Evolutionary conservation across 495 filamentous ascomycete species (phyloP).

Genomic region (Tirmania nivea): DNA sequence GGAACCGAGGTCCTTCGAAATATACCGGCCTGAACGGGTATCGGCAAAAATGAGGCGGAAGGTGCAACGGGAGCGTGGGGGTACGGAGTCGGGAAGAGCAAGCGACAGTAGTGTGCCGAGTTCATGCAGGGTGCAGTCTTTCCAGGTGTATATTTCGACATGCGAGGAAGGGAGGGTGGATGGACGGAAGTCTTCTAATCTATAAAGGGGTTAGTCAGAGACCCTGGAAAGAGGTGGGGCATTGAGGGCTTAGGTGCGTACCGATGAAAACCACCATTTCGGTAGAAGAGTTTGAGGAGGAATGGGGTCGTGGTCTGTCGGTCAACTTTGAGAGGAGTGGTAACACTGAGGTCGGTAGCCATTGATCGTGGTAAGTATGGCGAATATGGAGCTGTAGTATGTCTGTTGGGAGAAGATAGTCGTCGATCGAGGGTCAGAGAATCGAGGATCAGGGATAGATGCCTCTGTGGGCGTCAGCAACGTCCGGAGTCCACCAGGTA

Average conservation of each 20-base stretch:
- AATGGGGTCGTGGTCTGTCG: conserved; percentile 67
- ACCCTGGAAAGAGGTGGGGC: conserved; percentile 2
- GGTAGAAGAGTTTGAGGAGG: conserved; percentile 77
- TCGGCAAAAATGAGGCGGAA: conserved; percentile 80
- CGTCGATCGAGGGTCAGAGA: too few relatives aligned
- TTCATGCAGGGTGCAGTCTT: conserved; percentile 59
- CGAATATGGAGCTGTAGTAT: too few relatives aligned
- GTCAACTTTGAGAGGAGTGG: conserved; percentile 28
- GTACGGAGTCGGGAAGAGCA: conserved; percentile 45
- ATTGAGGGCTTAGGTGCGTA: conserved; percentile 16
- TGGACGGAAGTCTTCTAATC: conserved; percentile 43
- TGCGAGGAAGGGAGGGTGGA: conserved; percentile 37
- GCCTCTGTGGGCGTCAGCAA: too few relatives aligned
- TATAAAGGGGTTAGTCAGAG: conserved; percentile 12
- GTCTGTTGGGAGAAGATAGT: too few relatives aligned
- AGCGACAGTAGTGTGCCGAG: conserved; percentile 52
- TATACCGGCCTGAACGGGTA: conserved; percentile 41
- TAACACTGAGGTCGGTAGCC: too few relatives aligned
- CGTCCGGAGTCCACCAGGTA: too few relatives aligned
- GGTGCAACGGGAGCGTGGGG: conserved; percentile 57
- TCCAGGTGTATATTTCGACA: conserved; percentile 77
- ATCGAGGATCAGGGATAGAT: too few relatives aligned
- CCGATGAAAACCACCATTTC: conserved; percentile 42
- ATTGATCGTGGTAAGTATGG: too few relatives aligned
- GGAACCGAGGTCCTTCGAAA: conserved; percentile 56